These are phyloP conservation scores for Neoboletus subvelutipes DNA, from an alignment of 768 basidiomycete genomes.

Conservation along the genomic window DNA sequence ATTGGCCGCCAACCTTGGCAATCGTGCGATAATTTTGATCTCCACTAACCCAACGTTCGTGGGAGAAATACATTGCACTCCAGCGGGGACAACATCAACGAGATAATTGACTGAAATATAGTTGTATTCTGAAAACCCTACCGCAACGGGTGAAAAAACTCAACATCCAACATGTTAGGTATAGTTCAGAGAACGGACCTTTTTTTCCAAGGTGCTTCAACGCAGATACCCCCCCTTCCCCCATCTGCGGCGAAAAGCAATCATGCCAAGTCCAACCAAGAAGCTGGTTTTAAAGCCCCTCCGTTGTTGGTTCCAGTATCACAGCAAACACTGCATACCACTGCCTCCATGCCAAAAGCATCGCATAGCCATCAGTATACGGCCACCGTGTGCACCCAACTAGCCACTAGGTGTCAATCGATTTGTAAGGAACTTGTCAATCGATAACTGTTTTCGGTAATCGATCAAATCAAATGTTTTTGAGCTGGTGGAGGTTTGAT, in stretches of 20 bases:
- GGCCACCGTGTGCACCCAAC: background rate
- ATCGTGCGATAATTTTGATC: background rate
- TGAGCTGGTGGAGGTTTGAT: background rate
- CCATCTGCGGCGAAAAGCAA: background rate
- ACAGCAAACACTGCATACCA: conserved; percentile 22
- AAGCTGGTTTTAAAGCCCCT: background rate
- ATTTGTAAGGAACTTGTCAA: background rate
- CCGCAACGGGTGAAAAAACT: background rate
- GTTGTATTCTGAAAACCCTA: background rate
- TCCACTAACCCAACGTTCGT: background rate
- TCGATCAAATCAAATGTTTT: background rate
- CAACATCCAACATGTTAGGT: background rate
- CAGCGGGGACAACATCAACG: background rate
- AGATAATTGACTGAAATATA: background rate
- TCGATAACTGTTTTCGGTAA: background rate
- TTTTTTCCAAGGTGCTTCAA: background rate
- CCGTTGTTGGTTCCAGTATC: background rate
- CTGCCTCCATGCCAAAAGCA: conserved; percentile 3
- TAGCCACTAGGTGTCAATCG: background rate
- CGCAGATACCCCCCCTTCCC: background rate
- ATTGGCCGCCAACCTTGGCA: conserved; percentile 3
- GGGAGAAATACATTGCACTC: conserved; percentile 2
- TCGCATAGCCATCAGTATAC: conserved; percentile 1
- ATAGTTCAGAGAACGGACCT: conserved; percentile 5
- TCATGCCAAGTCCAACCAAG: background rate